Evolutionary conservation across 805 yeast genomes (phyloP).

Genomic region (Sungouiella blattae): DNA sequence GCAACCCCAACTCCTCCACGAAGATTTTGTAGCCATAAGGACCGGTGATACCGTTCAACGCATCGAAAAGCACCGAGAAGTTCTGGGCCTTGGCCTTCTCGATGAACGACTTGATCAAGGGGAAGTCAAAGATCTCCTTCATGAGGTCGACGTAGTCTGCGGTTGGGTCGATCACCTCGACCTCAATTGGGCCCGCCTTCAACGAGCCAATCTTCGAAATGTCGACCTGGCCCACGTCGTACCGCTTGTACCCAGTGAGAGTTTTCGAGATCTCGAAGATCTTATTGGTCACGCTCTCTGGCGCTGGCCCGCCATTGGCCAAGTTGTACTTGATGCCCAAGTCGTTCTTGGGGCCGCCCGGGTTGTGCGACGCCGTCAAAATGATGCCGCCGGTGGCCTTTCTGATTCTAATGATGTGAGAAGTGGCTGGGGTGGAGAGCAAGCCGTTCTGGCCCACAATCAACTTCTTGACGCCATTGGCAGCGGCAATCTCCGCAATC

Average conservation of each 20-base stretch:
- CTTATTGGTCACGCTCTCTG: conserved; percentile 86
- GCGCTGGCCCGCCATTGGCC: conserved; percentile 97
- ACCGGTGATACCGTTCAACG: conserved; percentile 93
- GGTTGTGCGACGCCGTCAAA: conserved; percentile 94
- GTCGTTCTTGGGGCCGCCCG: conserved; percentile 92
- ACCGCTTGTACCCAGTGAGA: conserved; percentile 58
- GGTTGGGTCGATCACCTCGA: conserved; percentile 83
- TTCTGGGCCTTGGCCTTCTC: conserved; percentile 43
- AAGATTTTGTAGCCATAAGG: conserved; percentile 89
- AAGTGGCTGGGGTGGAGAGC: conserved; percentile 93
- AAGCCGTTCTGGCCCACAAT: conserved; percentile 87
- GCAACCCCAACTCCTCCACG: conserved; percentile 78
- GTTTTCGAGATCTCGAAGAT: conserved; percentile 68
- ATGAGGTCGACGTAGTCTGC: conserved; percentile 73
- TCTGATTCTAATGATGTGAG: conserved; percentile 78
- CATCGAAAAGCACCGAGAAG: conserved; percentile 81
- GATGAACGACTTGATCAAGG: conserved; percentile 70
- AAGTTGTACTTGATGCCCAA: conserved; percentile 94
- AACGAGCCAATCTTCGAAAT: conserved; percentile 55
- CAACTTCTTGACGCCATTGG: conserved; percentile 82
- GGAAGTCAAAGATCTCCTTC: conserved; percentile 85
- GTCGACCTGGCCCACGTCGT: conserved; percentile 64
- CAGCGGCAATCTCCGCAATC: conserved; percentile 82
- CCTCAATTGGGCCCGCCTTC: conserved; percentile 52
- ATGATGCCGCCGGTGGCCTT: conserved; percentile 91